Evolutionary conservation across 139 green algal species (phyloP), one percentile per base, ranked within the genome.

Genomic region (Chlamydomonas incerta): DNA sequence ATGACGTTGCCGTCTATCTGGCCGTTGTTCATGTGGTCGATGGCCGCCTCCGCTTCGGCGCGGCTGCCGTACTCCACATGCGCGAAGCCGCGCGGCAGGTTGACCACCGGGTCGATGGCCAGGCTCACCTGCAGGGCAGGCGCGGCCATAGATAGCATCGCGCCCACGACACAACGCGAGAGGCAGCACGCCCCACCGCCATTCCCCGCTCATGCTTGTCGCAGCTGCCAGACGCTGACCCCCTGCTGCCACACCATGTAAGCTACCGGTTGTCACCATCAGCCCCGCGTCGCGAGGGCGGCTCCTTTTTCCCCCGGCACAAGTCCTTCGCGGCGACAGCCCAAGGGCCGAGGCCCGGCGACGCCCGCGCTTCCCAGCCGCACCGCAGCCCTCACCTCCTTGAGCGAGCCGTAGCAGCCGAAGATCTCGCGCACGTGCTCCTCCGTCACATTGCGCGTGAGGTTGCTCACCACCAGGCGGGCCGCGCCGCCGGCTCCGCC

Each of bases 361-460:
- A n/a, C n/a, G n/a, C n/a, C n/a, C n/a, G n/a, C n/a, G n/a, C n/a
- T n/a, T n/a, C n/a, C n/a, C n/a, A n/a, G n/a, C n/a, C n/a, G n/a
- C n/a, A 50, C 41, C 41, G 41, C 41, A 13, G 41, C 41, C 41
- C 41, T 50, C 58, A 94, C 89, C 18, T 55, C 63, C 47, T 92
- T 93, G 23, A 98, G 75, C n/a, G 80, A 74, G 37, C 96, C 96
- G 86, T 95, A 98, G 2, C 79, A 89, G 26, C 67, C 62, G 62
- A 98, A 98, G 50, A 98, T 97, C 90, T 97, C 95, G 2, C 69
- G 77, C 28, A 98, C 73, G 82, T 98, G 96, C 29, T 91, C 93
- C 63, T 93, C 92, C 10, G 86, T 94, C 46, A 98, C 94, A 69
- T 98, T 98, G 63, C 96, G 91, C 0, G 96, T 98, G 5, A 98